Evolutionary conservation across 164 flowering plant species (phyloP).

Genomic region (Annona cherimola): DNA sequence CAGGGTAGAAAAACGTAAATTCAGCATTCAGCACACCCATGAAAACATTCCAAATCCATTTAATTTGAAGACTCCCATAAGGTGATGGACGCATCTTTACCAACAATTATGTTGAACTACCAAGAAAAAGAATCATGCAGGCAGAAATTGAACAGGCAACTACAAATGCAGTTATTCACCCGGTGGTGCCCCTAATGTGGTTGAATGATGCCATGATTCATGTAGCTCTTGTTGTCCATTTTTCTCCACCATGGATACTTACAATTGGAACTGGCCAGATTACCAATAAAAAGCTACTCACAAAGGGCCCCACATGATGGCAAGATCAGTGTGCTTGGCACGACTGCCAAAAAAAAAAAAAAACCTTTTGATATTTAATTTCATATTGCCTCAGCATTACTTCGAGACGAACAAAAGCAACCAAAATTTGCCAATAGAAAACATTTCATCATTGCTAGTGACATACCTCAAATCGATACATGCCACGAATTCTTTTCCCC

Average conservation of each 20-base stretch:
- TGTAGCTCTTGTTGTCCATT: background rate
- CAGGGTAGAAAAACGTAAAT: background rate
- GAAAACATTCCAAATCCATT: background rate
- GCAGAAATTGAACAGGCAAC: background rate
- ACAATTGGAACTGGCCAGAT: background rate
- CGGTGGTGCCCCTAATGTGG: background rate
- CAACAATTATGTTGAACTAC: background rate
- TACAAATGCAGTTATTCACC: background rate
- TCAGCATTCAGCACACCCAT: background rate
- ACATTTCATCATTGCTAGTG: background rate
- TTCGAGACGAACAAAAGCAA: background rate
- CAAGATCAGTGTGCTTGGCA: background rate
- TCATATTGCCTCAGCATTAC: background rate
- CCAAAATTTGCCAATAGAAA: background rate
- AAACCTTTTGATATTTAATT: background rate
- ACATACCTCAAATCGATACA: slow-evolving; percentile 81
- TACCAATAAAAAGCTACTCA: background rate
- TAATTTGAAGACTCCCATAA: background rate
- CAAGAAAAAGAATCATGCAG: background rate
- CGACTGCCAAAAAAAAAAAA: background rate
- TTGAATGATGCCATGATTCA: background rate
- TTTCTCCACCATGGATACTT: background rate
- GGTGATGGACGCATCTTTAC: background rate
- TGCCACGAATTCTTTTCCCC: slow-evolving; percentile 74
- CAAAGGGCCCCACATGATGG: background rate